A percentile compares a stretch with the other conserved stretches of the same genome.
phyloP scores from a whole-genome alignment of 1,284 basidiomycete species.

The Volvariella surrecta region DNA sequence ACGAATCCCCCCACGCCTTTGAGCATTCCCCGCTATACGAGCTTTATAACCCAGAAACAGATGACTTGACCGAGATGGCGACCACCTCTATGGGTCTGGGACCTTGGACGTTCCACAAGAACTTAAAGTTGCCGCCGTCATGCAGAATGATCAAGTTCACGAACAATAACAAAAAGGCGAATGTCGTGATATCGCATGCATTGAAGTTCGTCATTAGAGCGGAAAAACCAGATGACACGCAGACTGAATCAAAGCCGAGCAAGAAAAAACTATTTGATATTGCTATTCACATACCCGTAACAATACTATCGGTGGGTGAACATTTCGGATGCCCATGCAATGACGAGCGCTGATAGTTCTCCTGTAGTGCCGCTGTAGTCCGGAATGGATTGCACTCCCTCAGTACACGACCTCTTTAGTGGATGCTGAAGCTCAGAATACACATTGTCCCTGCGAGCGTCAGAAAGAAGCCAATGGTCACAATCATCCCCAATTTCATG shows the following conservation, averaged over 20 bases:
- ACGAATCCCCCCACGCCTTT: constrained; percentile 46
- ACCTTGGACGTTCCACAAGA: constrained; percentile 59
- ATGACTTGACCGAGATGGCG: constrained; percentile 43
- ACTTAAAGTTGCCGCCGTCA: constrained; percentile 47
- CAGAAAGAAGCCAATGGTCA: constrained; percentile 7
- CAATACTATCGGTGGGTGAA: constrained; percentile 66
- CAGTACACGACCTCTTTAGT: constrained; percentile 46
- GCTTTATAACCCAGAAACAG: constrained; percentile 28
- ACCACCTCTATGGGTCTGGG: constrained; percentile 67
- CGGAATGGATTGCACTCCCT: constrained; percentile 71
- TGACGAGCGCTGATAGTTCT: constrained; percentile 1
- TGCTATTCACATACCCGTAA: constrained; percentile 77
- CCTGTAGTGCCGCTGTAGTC: constrained; percentile 68
- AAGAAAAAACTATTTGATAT: constrained; percentile 86
- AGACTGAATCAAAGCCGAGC: constrained; percentile 58
- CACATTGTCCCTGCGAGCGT: constrained; percentile 36
- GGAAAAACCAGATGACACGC: constrained; percentile 67
- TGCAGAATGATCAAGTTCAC: constrained; percentile 65
- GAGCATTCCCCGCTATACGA: constrained; percentile 44
- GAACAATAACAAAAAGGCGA: constrained; percentile 76
- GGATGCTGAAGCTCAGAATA: constrained; percentile 21
- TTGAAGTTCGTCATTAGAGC: constrained; percentile 84
- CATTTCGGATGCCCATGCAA: neutral
- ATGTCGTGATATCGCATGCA: constrained; percentile 72
- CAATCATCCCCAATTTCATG: constrained; percentile 2